phyloP scores from a whole-genome alignment of 2,329 filamentous ascomycete genomes.

The Epichloe uncinata region DNA sequence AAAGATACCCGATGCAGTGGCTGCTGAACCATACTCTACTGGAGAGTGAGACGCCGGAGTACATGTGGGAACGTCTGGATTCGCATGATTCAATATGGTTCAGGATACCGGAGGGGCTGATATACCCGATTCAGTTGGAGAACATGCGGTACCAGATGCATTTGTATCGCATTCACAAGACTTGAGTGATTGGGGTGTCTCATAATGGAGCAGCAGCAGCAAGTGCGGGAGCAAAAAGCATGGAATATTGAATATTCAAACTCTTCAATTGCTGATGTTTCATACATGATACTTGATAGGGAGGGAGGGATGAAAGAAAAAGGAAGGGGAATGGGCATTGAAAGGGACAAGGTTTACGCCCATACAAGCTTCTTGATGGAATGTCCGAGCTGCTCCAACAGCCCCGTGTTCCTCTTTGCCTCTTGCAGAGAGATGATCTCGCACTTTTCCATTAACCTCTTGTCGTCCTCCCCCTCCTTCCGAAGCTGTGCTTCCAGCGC shows the following conservation, averaged over 20 bases:
- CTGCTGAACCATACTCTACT: constrained; percentile 72
- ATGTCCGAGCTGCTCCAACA: constrained; percentile 79
- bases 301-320: background rate
- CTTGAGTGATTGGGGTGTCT: background rate
- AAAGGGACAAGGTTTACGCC: constrained; percentile 30
- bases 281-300: background rate
- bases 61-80: constrained; percentile 60
- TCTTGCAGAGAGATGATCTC: constrained; percentile 77
- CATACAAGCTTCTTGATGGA: constrained; percentile 90
- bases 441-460: constrained; percentile 37
- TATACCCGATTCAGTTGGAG: constrained; percentile 76
- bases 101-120: constrained; percentile 50
- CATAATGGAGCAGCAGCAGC: background rate
- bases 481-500: constrained; percentile 35
- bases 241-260: background rate
- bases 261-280: background rate
- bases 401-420: constrained; percentile 73
- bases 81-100: constrained; percentile 78
- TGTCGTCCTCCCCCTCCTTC: constrained; percentile 27
- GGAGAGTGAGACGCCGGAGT: constrained; percentile 22
- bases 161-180: constrained; percentile 43
- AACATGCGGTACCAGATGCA: constrained; percentile 95
- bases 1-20: constrained; percentile 87
- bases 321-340: background rate
- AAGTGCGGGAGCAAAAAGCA: background rate